Evolutionary conservation across 2,329 filamentous ascomycete species (phyloP).

Genomic region (Orbilia ellipsospora): DNA sequence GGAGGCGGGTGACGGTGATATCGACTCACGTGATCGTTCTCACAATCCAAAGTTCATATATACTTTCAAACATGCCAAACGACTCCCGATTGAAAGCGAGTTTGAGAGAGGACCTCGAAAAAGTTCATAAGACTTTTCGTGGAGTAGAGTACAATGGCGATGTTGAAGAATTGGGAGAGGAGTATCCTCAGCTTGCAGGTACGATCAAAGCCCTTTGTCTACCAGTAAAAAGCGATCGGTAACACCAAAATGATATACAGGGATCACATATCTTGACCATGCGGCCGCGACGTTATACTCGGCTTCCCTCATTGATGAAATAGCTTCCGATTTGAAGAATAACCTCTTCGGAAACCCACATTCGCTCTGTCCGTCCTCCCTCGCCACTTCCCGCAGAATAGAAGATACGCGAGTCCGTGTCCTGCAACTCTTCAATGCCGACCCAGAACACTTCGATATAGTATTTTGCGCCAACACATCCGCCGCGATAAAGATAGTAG

Average conservation of each 20-base stretch:
- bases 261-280: constrained; percentile 69
- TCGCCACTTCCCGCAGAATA: constrained; percentile 69
- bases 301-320: constrained; percentile 69
- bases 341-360: constrained; percentile 77
- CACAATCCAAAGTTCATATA: not conserved
- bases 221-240: constrained; percentile 9
- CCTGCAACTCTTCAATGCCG: constrained; percentile 70
- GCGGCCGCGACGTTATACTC: constrained; percentile 71
- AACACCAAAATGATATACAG: constrained; percentile 50
- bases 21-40: not conserved
- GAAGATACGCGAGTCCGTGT: constrained; percentile 69
- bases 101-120: constrained; percentile 23
- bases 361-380: constrained; percentile 72
- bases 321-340: constrained; percentile 68
- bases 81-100: constrained; percentile 4
- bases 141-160: constrained; percentile 57
- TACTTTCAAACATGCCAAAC: constrained; percentile 11
- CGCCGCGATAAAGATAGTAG: constrained; percentile 72
- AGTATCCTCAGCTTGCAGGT: constrained; percentile 64
- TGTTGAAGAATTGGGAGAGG: constrained; percentile 63
- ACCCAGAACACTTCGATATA: constrained; percentile 70
- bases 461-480: constrained; percentile 73
- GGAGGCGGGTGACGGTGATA: constrained; percentile 21
- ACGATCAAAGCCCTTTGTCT: constrained; percentile 48
- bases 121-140: constrained; percentile 19